Conservation (phyloP, 371 early-diverging fungal species). For the Rhizopus sp. region DNA sequence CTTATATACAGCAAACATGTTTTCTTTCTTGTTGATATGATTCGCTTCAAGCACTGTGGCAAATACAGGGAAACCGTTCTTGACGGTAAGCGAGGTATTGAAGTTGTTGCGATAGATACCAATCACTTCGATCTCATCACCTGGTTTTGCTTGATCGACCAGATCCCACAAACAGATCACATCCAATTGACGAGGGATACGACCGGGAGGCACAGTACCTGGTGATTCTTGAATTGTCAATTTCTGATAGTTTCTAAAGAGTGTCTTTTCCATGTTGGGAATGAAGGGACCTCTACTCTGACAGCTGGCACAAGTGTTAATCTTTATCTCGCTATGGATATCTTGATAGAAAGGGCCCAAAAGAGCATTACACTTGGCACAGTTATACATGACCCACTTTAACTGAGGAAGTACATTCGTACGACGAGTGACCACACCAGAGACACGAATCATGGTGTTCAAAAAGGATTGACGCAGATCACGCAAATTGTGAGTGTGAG, state of each 20-base stretch:
- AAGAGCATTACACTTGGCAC: constrained; percentile 92
- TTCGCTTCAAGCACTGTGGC: constrained; percentile 97
- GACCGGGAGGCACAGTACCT: constrained; percentile 97
- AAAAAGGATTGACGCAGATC: constrained; percentile 93
- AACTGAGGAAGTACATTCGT: constrained; percentile 97
- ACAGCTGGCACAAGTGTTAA: constrained; percentile 93
- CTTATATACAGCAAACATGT: constrained; percentile 81
- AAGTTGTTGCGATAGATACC: constrained; percentile 98
- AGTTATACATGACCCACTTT: constrained; percentile 97
- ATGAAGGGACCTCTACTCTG: constrained; percentile 93
- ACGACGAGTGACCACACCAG: constrained; percentile 97
- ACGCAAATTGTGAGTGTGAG: constrained; percentile 84
- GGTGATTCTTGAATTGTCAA: constrained; percentile 98
- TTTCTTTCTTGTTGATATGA: constrained; percentile 86
- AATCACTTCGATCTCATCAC: constrained; percentile 98
- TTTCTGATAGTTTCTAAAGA: constrained; percentile 98
- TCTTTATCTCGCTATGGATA: constrained; percentile 78
- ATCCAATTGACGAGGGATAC: constrained; percentile 96
- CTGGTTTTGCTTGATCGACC: constrained; percentile 97
- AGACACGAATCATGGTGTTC: constrained; percentile 92
- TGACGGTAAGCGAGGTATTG: constrained; percentile 86
- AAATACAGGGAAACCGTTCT: constrained; percentile 98
- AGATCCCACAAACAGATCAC: constrained; percentile 97
- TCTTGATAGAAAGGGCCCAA: constrained; percentile 98
- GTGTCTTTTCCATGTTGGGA: constrained; percentile 91